Conservation (phyloP, 208 protist species). For the Trypanosomatidae sp. region DNA sequence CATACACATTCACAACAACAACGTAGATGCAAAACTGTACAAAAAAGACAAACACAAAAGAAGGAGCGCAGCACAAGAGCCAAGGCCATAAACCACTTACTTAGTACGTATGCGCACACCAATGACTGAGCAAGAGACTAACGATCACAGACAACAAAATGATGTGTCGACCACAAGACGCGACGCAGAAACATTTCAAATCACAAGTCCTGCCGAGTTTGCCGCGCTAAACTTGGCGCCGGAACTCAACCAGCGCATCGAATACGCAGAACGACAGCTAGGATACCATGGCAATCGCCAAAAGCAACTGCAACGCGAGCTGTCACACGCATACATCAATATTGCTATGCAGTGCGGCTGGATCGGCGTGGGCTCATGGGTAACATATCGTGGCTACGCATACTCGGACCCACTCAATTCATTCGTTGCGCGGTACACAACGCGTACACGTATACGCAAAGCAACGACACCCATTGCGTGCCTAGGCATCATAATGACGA, state of each 20-base stretch:
- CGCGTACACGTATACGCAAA: conserved; percentile 19
- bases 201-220: conserved; percentile 22
- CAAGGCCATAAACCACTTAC: not conserved
- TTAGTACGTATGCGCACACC: not conserved
- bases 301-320: conserved; percentile 22
- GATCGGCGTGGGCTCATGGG: conserved; percentile 43
- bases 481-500: conserved; percentile 28
- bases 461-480: conserved; percentile 49
- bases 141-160: too few species aligned
- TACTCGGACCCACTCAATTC: conserved; percentile 68
- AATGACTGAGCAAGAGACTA: not conserved
- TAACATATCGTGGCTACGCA: conserved; percentile 36
- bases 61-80: not conserved
- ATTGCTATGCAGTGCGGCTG: conserved; percentile 43
- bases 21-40: too few species aligned
- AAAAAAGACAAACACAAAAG: conserved; percentile 3
- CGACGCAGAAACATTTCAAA: conserved; percentile 37
- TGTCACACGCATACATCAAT: too few species aligned
- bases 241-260: conserved; percentile 47
- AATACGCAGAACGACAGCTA: conserved; percentile 23
- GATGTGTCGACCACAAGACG: not conserved
- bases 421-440: conserved; percentile 25
- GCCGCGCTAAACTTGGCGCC: conserved; percentile 23
- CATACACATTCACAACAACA: too few species aligned
- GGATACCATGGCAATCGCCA: conserved; percentile 9